Conservation (phyloP, 352 stramenopile genomes). For the Hyaloperonospora brassicae region DNA sequence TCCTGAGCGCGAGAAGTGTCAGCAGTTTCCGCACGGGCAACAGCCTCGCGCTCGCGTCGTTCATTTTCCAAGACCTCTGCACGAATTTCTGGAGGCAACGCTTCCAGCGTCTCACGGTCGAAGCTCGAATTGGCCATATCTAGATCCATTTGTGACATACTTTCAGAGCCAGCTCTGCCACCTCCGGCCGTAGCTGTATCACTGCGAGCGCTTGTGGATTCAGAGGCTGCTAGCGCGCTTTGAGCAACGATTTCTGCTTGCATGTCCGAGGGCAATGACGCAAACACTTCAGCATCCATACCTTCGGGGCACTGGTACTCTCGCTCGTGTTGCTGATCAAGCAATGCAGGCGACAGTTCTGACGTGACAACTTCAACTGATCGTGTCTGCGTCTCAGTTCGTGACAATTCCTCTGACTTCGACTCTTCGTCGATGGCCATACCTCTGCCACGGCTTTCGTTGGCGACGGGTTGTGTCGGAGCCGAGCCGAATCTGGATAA, state of each 20-base stretch:
- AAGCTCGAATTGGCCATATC: conserved; percentile 86
- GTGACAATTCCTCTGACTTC: conserved; percentile 27
- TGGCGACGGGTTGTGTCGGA: conserved; percentile 6
- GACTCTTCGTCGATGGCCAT: conserved; percentile 25
- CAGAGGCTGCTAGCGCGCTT: conserved; percentile 30
- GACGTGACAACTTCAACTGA: conserved; percentile 16
- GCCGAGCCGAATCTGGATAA: conserved; percentile 42
- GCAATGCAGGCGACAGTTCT: conserved; percentile 19
- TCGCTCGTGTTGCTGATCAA: conserved; percentile 19
- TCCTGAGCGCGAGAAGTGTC: conserved; percentile 95
- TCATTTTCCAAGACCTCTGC: conserved; percentile 95
- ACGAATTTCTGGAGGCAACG: conserved; percentile 95
- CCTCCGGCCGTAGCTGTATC: conserved; percentile 26
- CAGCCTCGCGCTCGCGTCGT: conserved; percentile 83
- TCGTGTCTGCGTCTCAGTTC: conserved; percentile 13
- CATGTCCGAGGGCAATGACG: conserved; percentile 92
- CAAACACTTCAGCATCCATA: conserved; percentile 96
- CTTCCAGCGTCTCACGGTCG: conserved; percentile 93
- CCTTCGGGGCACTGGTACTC: conserved; percentile 84
- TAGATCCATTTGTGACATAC: conserved; percentile 71
- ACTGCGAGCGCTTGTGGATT: conserved; percentile 23
- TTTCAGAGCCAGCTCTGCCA: conserved; percentile 36
- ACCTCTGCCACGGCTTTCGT: conserved; percentile 6
- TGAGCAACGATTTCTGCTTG: conserved; percentile 92
- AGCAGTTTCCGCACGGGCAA: conserved; percentile 50